A percentile compares a stretch with the other conserved stretches of the same genome.
These are phyloP conservation scores for Bisporella sp. DNA, from an alignment of 2,329 filamentous ascomycete species.

Conservation along the genomic window DNA sequence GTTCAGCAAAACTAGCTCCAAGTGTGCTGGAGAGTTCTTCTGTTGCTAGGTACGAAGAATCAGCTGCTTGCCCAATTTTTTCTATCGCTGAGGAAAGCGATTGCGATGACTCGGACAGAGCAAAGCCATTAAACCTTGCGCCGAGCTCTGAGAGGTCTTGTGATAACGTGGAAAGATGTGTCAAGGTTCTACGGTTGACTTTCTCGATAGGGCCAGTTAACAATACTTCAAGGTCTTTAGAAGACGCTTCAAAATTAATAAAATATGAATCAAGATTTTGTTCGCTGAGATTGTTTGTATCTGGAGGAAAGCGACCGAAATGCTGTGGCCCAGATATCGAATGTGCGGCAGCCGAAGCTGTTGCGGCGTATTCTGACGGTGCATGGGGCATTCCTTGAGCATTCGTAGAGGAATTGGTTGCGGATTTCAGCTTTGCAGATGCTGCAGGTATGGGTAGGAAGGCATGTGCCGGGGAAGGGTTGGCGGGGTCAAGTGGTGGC, in stretches of 20 bases:
- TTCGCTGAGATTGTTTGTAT: constrained; percentile 69
- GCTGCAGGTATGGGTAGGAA: constrained; percentile 80
- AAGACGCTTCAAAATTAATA: constrained; percentile 84
- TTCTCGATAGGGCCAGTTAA: constrained; percentile 94
- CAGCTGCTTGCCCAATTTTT: constrained; percentile 86
- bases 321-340: constrained; percentile 52
- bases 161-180: constrained; percentile 75
- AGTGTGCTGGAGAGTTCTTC: constrained; percentile 82
- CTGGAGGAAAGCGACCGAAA: constrained; percentile 76
- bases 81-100: constrained; percentile 90
- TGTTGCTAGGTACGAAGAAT: constrained; percentile 92
- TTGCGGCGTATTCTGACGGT: constrained; percentile 41
- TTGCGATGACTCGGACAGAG: constrained; percentile 83
- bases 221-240: constrained; percentile 82
- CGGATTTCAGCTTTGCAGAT: constrained; percentile 73
- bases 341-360: constrained; percentile 47
- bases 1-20: constrained; percentile 93
- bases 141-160: constrained; percentile 88
- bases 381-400: constrained; percentile 46
- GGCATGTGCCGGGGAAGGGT: constrained; percentile 77
- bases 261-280: constrained; percentile 95
- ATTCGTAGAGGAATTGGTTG: constrained; percentile 32
- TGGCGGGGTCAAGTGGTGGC: constrained; percentile 91
- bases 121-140: constrained; percentile 95
- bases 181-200: constrained; percentile 83